Conservation (phyloP, 176 grass and related monocot genomes). For the Stipa capillata region DNA sequence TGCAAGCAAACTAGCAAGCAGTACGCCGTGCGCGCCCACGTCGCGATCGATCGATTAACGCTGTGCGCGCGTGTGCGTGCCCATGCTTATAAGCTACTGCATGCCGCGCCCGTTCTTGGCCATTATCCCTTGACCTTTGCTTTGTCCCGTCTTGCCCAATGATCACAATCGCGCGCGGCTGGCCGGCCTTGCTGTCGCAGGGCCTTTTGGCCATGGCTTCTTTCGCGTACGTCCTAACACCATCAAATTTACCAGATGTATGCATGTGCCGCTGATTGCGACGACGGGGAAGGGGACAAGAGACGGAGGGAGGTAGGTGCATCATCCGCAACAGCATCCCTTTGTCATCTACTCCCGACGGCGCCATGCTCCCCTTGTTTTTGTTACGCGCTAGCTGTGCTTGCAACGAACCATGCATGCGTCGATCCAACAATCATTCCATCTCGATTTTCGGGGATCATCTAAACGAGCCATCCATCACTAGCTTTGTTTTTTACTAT, state of each 20-base stretch:
- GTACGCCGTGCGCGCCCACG: no score
- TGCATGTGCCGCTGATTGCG: conserved; percentile 22
- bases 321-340: background rate
- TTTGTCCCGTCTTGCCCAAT: background rate
- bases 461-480: background rate
- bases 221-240: background rate
- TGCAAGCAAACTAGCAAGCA: background rate
- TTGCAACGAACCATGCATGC: background rate
- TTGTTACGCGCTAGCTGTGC: background rate
- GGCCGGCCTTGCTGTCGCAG: background rate
- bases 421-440: conserved; percentile 5
- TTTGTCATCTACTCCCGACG: background rate
- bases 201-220: background rate
- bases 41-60: no score
- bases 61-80: no score
- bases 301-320: background rate
- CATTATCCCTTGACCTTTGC: background rate
- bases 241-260: no score
- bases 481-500: no score
- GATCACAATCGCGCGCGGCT: background rate
- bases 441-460: background rate
- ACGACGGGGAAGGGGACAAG: background rate
- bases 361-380: background rate
- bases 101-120: no score
- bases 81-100: no score